These are phyloP conservation scores for Cyclostephanos tholiformis DNA, from an alignment of 108 stramenopile species.

Conservation along the genomic window DNA sequence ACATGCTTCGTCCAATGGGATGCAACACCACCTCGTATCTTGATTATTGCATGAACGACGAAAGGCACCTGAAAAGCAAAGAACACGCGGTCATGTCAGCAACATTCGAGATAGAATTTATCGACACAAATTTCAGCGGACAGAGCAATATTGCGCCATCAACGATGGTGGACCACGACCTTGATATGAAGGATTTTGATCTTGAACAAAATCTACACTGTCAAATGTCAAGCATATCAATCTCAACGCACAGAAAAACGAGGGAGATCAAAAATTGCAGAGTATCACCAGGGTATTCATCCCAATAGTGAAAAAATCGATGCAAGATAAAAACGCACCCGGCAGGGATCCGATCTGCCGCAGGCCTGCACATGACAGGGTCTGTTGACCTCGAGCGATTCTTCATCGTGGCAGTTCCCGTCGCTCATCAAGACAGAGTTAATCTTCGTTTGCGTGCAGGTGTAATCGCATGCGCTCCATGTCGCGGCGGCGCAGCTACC, in stretches of 20 bases:
- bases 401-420: slow-evolving; percentile 63
- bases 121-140: no score
- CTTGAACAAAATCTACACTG: no score
- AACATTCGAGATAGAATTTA: no score
- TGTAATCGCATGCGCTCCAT: slow-evolving; percentile 78
- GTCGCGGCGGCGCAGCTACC: slow-evolving; percentile 32
- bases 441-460: slow-evolving; percentile 67
- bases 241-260: no score
- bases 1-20: slow-evolving; percentile 40
- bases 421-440: slow-evolving; percentile 44
- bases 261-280: no score
- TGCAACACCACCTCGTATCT: slow-evolving; percentile 51
- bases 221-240: no score
- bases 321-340: slow-evolving; percentile 51
- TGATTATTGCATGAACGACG: slow-evolving; percentile 71
- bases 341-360: slow-evolving; percentile 71
- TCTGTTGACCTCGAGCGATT: slow-evolving; percentile 49
- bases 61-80: slow-evolving; percentile 49
- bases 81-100: no score
- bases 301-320: slow-evolving; percentile 68
- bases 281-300: slow-evolving; percentile 11
- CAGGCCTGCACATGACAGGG: slow-evolving; percentile 75
- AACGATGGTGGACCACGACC: no score
- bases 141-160: no score
- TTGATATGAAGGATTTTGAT: no score